Percentiles rank a stretch among this genome's conserved stretches.
Evolutionary conservation across 2,329 filamentous ascomycete genomes (phyloP).

Genomic region (Atkinsonella hypoxylon): DNA sequence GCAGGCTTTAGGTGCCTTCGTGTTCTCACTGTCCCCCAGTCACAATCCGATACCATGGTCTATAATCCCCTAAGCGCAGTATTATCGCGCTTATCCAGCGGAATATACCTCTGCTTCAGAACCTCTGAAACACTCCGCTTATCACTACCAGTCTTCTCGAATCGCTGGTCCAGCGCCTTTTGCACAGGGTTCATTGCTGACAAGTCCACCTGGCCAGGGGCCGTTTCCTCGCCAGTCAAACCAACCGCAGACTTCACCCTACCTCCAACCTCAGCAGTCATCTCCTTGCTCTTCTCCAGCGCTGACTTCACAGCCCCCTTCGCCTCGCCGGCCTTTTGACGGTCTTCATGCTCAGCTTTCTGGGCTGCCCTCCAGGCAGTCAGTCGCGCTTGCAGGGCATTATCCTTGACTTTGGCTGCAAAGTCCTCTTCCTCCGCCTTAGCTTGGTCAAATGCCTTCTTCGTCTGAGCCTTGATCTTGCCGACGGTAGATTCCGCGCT

Average conservation of each 20-base stretch:
- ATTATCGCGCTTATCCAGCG: constrained; percentile 33
- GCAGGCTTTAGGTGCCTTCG: neutral
- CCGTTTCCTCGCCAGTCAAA: constrained; percentile 16
- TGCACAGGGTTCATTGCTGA: constrained; percentile 28
- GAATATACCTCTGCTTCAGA: constrained; percentile 42
- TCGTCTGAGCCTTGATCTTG: constrained; percentile 23
- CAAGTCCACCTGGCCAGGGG: constrained; percentile 1
- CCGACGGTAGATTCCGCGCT: constrained; percentile 12
- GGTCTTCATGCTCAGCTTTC: constrained; percentile 11
- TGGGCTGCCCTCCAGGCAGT: constrained; percentile 14
- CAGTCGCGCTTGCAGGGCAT: constrained; percentile 16
- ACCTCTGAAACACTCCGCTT: constrained; percentile 40
- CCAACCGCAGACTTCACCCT: constrained; percentile 25
- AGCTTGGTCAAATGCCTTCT: constrained; percentile 21
- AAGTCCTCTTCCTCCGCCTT: constrained; percentile 17
- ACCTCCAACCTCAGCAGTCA: constrained; percentile 26
- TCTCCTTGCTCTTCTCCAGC: constrained; percentile 29
- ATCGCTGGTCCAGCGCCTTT: constrained; percentile 39
- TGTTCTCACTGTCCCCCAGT: neutral
- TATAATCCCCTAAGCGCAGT: constrained; percentile 29
- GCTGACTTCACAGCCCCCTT: constrained; percentile 25
- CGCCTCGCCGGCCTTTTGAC: constrained; percentile 21
- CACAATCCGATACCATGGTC: constrained; percentile 4
- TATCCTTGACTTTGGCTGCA: constrained; percentile 15
- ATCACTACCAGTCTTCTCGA: constrained; percentile 28